Conservation (phyloP, 331 rosid species). For the Rhamnella rubrinervis region DNA sequence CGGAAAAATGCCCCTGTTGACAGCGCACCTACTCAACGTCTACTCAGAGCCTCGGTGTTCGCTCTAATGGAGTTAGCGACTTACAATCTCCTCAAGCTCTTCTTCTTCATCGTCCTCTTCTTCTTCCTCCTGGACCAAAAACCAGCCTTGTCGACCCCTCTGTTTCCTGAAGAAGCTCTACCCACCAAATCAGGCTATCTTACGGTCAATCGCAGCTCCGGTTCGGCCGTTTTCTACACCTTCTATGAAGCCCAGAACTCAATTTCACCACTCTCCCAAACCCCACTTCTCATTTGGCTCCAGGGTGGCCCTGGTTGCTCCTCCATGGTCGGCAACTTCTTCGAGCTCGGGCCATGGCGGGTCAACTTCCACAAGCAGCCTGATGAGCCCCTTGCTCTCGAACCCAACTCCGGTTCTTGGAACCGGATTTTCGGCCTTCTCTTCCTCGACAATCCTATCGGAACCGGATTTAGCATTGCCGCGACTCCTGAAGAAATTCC, state of each 20-base stretch:
- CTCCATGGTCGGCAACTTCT: conserved; percentile 63
- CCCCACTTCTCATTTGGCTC: conserved; percentile 69
- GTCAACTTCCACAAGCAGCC: conserved; percentile 35
- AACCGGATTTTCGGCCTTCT: conserved; percentile 52
- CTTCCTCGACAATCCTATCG: conserved; percentile 65
- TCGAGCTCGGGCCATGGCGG: conserved; percentile 64
- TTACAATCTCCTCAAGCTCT: conserved; percentile 1
- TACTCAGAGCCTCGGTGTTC: background rate
- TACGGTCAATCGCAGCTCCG: conserved; percentile 26
- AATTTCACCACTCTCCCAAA: conserved; percentile 39
- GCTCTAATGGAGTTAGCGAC: conserved; percentile 22
- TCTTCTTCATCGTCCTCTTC: conserved; percentile 9
- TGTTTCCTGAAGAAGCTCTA: conserved; percentile 47
- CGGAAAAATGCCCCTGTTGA: too few relatives aligned
- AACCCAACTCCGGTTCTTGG: conserved; percentile 56
- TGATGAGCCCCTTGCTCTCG: conserved; percentile 31
- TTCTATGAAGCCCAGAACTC: conserved; percentile 68
- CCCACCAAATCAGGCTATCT: conserved; percentile 63
- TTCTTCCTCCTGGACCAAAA: background rate
- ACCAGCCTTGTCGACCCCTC: conserved; percentile 7
- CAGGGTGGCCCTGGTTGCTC: conserved; percentile 83
- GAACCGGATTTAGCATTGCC: conserved; percentile 64
- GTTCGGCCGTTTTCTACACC: conserved; percentile 49
- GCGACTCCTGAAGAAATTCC: conserved; percentile 45
- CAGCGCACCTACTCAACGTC: too few relatives aligned